Base-by-base conservation (phyloP, 805 yeast species). In the Cyberlindnera euphorbiae region DNA sequence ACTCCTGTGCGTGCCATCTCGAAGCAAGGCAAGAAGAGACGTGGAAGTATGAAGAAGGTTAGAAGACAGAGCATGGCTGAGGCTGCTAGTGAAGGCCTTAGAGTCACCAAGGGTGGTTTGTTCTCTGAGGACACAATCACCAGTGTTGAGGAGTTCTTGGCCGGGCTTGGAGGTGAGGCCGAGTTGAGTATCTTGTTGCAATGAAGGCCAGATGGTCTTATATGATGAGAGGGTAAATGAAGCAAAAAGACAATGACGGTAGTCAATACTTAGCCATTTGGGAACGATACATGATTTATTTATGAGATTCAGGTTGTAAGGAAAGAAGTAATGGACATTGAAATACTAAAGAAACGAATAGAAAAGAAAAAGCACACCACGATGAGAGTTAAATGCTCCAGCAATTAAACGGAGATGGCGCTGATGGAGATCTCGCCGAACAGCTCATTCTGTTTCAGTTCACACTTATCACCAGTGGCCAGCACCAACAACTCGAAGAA, bases 401-500 rank as follows among this genome's bases (percentile, higher is more conserved):
- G 14, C 2, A 3, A 18, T 28, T 23, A 28, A 17, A 21, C 23
- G 5, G 28, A 12, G 14, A 35, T 24, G 13, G 36, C 28, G 14
- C 28, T 30, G 37, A 44, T 41, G 11, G 45, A 23, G 38, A 86
- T 78, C 26, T 71, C 75, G 5, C 79, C 81, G 45, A 79, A 85
- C 15, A 81, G 49, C 26, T 63, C 64, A 7, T 68, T 66, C 61
- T 86, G 95, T 25, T 73, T 60, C 28, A 87, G 58, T 12, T 65
- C 63, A 30, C 88, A 63, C 36, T 90, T 79, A 47, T 82, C 88
- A 30, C 77, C 68, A 6, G 93, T 80, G 2, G 94, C 94, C 39
- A 88, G 66, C 4, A 87, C 90, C 47, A 88, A 66, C 55, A 88
- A 57, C 55, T 88, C 95, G 51, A 87, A 88, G 59, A 88, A 88